A percentile compares a stretch with the other conserved stretches of the same genome.
Conservation (phyloP, 768 basidiomycete species). For the Boletellus sp. region DNA sequence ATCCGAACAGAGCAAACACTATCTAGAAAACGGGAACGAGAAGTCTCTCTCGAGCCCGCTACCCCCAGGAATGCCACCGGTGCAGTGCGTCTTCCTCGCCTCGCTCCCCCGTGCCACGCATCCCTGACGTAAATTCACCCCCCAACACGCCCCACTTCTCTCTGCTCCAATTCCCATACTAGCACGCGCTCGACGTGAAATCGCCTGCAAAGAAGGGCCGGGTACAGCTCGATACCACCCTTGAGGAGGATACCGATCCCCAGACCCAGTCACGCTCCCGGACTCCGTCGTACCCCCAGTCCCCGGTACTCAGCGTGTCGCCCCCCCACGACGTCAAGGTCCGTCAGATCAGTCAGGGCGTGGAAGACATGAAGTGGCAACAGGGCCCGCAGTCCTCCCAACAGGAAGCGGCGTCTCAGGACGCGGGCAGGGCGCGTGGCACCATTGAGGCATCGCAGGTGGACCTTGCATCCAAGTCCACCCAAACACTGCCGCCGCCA, state of each 20-base stretch:
- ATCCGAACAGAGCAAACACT: constrained; percentile 38
- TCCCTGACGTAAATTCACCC: constrained; percentile 27
- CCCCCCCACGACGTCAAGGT: constrained; percentile 77
- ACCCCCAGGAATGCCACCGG: constrained; percentile 40
- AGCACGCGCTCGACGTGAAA: constrained; percentile 40
- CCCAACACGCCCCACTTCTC: constrained; percentile 19
- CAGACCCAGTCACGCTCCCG: constrained; percentile 40
- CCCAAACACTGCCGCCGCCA: constrained; percentile 5
- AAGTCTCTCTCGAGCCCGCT: constrained; percentile 70
- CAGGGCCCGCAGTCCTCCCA: constrained; percentile 29
- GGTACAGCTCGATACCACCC: constrained; percentile 55
- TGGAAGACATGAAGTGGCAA: constrained; percentile 74
- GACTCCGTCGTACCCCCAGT: constrained; percentile 29
- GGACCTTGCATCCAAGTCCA: constrained; percentile 7
- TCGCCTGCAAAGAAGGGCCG: constrained; percentile 79
- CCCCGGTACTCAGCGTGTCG: constrained; percentile 44
- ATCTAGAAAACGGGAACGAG: constrained; percentile 73
- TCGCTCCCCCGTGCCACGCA: constrained; percentile 9
- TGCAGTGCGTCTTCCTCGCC: constrained; percentile 31
- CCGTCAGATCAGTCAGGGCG: constrained; percentile 74
- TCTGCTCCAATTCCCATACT: constrained; percentile 16
- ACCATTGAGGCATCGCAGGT: constrained; percentile 13
- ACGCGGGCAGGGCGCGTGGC: constrained; percentile 8
- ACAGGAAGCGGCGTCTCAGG: constrained; percentile 9
- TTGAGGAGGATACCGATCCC: constrained; percentile 55